Evolutionary conservation across 228 moss, liverwort and hornwort species (phyloP).

Genomic region (Sphagnum magellanicum): DNA sequence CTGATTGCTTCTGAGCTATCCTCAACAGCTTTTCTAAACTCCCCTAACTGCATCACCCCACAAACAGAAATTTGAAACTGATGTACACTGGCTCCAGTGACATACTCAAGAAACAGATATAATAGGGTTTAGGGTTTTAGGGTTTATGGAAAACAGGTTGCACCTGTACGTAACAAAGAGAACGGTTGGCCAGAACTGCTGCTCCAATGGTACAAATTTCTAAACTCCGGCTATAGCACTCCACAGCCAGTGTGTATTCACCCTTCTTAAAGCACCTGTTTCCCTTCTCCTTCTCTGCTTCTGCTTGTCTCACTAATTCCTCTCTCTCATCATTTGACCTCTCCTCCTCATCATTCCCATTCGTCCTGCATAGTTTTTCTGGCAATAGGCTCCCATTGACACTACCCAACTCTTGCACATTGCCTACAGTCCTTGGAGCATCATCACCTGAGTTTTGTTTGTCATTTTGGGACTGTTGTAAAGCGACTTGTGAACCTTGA

Average conservation of each 20-base stretch:
- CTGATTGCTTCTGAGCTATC: constrained; percentile 22
- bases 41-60: constrained; percentile 10
- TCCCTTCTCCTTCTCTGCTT: constrained; percentile 23
- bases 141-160: no score
- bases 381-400: neutral
- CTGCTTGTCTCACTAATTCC: constrained; percentile 6
- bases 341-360: neutral
- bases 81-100: neutral
- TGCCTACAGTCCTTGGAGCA: neutral
- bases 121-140: neutral
- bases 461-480: neutral
- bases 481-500: neutral
- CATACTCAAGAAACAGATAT: neutral
- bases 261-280: constrained; percentile 22
- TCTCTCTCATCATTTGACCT: neutral
- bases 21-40: constrained; percentile 18
- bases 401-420: no score
- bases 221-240: constrained; percentile 29
- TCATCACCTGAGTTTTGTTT: neutral
- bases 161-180: constrained; percentile 34
- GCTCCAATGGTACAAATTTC: constrained; percentile 11
- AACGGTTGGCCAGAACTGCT: constrained; percentile 29
- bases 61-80: neutral
- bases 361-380: neutral
- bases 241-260: constrained; percentile 30